A percentile compares a stretch with the other conserved stretches of the same genome.
Evolutionary conservation across 768 basidiomycete genomes (phyloP).

Genomic region (Hypsizygus marmoreus): DNA sequence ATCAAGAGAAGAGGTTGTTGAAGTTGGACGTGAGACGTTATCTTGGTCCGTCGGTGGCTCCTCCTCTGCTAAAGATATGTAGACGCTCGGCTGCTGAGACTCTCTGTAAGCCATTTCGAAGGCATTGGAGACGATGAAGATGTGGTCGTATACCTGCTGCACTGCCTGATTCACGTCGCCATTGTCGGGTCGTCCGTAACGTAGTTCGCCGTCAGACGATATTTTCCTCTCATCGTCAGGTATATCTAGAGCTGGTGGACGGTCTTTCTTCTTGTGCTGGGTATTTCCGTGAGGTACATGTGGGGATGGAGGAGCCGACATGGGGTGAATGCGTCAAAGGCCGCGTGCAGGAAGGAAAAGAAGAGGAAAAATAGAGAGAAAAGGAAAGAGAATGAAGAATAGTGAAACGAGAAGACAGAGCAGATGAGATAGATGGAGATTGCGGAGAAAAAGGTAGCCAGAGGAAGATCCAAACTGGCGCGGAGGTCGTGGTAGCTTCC

Average conservation of each 20-base stretch:
- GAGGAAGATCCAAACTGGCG: conserved; percentile 17
- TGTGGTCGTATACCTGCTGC: conserved; percentile 34
- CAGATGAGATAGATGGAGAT: conserved; percentile 13
- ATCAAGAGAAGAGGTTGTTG: conserved; percentile 81
- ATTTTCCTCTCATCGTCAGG: conserved; percentile 36
- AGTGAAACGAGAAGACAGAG: conserved; percentile 15
- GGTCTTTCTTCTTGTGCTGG: conserved; percentile 48
- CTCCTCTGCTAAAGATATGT: conserved; percentile 45
- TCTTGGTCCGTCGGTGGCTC: conserved; percentile 46
- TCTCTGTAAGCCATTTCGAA: conserved; percentile 15
- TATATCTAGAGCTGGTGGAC: conserved; percentile 55
- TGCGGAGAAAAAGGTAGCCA: conserved; percentile 14
- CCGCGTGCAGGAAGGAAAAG: conserved; percentile 22
- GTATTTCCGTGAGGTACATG: conserved; percentile 36
- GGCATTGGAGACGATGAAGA: conserved; percentile 19
- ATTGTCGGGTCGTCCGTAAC: conserved; percentile 36
- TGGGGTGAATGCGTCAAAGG: conserved; percentile 29
- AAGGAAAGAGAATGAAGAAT: conserved; percentile 21
- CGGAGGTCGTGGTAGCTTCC: conserved; percentile 16
- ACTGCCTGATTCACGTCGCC: conserved; percentile 16
- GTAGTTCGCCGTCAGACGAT: conserved; percentile 40
- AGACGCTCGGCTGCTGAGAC: conserved; percentile 19
- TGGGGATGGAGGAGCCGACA: conserved; percentile 45
- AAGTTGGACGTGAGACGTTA: conserved; percentile 62
- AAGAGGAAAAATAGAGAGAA: conserved; percentile 23